Conservation (phyloP, 2,329 filamentous ascomycete genomes). For the Paradendryphiella salina region DNA sequence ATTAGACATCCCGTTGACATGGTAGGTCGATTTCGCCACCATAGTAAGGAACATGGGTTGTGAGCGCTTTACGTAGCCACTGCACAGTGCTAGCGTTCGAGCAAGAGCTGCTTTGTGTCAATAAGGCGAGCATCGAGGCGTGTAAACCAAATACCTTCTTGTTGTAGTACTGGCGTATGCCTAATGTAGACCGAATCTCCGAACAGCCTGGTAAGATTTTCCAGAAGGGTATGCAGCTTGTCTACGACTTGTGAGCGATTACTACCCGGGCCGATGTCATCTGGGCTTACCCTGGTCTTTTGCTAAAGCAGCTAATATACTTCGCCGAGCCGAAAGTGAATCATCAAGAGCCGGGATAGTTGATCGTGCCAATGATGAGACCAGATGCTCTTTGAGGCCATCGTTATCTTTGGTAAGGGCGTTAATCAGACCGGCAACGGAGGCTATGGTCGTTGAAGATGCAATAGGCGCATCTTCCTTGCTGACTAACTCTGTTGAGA, state of each 20-base stretch:
- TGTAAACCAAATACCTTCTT: conserved; percentile 68
- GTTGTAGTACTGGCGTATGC: conserved; percentile 80
- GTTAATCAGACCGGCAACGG: conserved; percentile 28
- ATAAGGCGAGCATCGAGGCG: conserved; percentile 15
- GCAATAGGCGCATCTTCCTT: conserved; percentile 19
- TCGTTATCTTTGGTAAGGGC: conserved; percentile 35
- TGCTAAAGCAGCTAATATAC: conserved; percentile 49
- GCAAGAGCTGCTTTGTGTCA: conserved; percentile 64
- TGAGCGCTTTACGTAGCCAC: conserved; percentile 72
- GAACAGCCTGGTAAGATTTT: conserved; percentile 73
- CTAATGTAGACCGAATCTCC: conserved; percentile 85
- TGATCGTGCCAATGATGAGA: conserved; percentile 48
- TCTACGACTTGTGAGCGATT: conserved; percentile 28
- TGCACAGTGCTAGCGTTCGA: conserved; percentile 75
- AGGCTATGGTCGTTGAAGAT: conserved; percentile 29
- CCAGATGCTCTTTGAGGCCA: conserved; percentile 36
- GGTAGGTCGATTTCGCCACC: conserved; percentile 70
- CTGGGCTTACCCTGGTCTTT: conserved; percentile 46
- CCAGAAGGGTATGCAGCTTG: conserved; percentile 61
- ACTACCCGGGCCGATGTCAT: neutral
- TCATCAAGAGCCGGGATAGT: conserved; percentile 33
- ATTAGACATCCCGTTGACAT: conserved; percentile 81
- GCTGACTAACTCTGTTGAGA: conserved; percentile 10
- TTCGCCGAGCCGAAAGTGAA: conserved; percentile 37
- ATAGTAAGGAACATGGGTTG: conserved; percentile 68